Percentiles rank a stretch among this genome's conserved stretches.
Conservation (phyloP, 2,329 filamentous ascomycete species). For the Botrytis porri region DNA sequence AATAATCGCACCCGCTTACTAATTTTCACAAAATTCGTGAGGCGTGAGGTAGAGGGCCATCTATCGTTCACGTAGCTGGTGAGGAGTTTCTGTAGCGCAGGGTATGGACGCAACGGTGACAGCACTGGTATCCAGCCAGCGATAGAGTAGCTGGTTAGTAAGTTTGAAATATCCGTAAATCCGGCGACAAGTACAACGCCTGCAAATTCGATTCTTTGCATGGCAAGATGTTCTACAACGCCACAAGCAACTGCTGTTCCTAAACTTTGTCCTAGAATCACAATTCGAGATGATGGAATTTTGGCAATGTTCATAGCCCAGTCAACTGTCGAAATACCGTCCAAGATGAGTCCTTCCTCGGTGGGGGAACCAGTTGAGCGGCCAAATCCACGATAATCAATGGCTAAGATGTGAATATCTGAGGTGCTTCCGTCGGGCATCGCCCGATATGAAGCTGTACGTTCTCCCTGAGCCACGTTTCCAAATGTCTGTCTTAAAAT, state of each 20-base stretch:
- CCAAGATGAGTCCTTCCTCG: slow-evolving; percentile 76
- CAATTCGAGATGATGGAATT: slow-evolving; percentile 68
- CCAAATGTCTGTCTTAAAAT: slow-evolving; percentile 69
- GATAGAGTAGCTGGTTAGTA: slow-evolving; percentile 74
- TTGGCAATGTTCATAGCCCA: slow-evolving; percentile 65
- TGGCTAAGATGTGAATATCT: slow-evolving; percentile 74
- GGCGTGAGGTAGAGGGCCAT: slow-evolving; percentile 71
- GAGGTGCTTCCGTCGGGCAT: slow-evolving; percentile 68
- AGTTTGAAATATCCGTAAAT: slow-evolving; percentile 70
- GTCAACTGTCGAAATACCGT: slow-evolving; percentile 70
- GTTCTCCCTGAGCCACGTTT: slow-evolving; percentile 74
- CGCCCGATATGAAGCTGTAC: slow-evolving; percentile 74
- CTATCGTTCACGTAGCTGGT: slow-evolving; percentile 67
- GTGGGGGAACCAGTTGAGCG: slow-evolving; percentile 75
- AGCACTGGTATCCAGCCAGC: slow-evolving; percentile 76
- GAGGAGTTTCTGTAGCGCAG: slow-evolving; percentile 60
- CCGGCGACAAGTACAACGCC: slow-evolving; percentile 76
- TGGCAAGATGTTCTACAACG: slow-evolving; percentile 67
- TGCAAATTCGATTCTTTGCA: slow-evolving; percentile 64
- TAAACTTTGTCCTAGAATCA: slow-evolving; percentile 81
- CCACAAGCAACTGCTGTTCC: slow-evolving; percentile 81
- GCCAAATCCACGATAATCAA: slow-evolving; percentile 90
- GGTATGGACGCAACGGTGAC: slow-evolving; percentile 68
- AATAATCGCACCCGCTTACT: slow-evolving; percentile 61
- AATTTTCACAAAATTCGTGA: slow-evolving; percentile 54